Evolutionary conservation across 225 moss, liverwort and hornwort genomes (phyloP).

Genomic region (Bryoerythrophyllum caledonicum): DNA sequence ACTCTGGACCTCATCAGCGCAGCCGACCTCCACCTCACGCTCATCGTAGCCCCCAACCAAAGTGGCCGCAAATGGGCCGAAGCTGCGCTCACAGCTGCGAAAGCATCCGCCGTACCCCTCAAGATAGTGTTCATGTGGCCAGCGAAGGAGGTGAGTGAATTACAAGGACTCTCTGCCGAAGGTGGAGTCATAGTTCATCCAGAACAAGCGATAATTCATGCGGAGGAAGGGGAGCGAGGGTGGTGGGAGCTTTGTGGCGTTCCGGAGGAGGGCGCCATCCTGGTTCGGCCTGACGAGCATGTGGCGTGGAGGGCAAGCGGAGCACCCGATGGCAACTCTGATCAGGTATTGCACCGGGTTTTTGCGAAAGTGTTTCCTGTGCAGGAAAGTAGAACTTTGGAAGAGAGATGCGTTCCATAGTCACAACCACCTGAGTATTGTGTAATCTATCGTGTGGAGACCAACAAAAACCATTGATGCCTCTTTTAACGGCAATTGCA

Average conservation of each 20-base stretch:
- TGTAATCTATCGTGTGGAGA: too few relatives aligned
- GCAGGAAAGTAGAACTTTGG: conserved; percentile 13
- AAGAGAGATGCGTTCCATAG: neutral
- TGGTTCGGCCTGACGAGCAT: conserved; percentile 91
- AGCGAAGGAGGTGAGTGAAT: conserved; percentile 31
- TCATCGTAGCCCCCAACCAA: conserved; percentile 64
- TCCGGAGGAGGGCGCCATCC: conserved; percentile 64
- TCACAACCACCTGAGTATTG: neutral
- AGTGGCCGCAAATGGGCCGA: conserved; percentile 72
- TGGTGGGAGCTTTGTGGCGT: conserved; percentile 73
- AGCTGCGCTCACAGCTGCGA: conserved; percentile 50
- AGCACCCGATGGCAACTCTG: conserved; percentile 28
- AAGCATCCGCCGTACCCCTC: conserved; percentile 34
- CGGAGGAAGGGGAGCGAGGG: conserved; percentile 47
- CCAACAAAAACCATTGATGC: too few relatives aligned
- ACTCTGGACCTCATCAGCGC: conserved; percentile 75
- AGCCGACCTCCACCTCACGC: conserved; percentile 48
- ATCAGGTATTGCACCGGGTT: conserved; percentile 5
- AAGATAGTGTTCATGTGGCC: conserved; percentile 77
- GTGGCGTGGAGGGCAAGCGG: conserved; percentile 73
- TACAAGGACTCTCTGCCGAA: conserved; percentile 23
- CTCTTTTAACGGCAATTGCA: too few relatives aligned
- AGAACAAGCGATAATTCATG: conserved; percentile 45
- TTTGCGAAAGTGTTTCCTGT: conserved; percentile 37
- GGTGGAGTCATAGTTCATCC: conserved; percentile 35